A percentile compares a stretch with the other conserved stretches of the same genome.
These are phyloP conservation scores for Colletotrichum cordylinicola DNA, from an alignment of 2,329 filamentous ascomycete species.

Conservation along the genomic window DNA sequence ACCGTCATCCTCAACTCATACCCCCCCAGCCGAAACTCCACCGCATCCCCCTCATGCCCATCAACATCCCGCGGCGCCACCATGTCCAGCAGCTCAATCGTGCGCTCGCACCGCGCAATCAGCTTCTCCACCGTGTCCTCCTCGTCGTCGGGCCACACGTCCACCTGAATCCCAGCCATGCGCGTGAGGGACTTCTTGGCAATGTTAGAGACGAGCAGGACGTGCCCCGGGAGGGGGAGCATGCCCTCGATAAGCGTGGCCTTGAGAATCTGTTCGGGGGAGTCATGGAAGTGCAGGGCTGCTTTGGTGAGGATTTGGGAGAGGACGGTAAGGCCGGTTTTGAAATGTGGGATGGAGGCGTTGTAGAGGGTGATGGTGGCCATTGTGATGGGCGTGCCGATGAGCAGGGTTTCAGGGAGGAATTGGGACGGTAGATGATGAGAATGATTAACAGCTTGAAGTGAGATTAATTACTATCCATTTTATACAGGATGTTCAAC, in stretches of 20 bases:
- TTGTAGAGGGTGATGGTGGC: neutral
- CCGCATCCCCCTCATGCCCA: neutral
- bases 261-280: neutral
- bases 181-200: neutral
- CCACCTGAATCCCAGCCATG: neutral
- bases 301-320: neutral
- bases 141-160: neutral
- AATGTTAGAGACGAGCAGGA: neutral
- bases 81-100: neutral
- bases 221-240: neutral
- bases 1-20: neutral
- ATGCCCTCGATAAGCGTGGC: neutral
- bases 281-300: neutral
- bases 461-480: neutral
- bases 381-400: neutral
- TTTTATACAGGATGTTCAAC: rapidly evolving
- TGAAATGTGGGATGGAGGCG: neutral
- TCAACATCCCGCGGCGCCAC: neutral
- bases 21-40: neutral
- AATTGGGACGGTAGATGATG: neutral
- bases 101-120: neutral
- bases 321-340: neutral
- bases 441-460: neutral
- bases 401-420: neutral
- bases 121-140: neutral